Conservation (phyloP, 1,139 yeast species). For the Nakaseomyces kungkrabaensis region DNA sequence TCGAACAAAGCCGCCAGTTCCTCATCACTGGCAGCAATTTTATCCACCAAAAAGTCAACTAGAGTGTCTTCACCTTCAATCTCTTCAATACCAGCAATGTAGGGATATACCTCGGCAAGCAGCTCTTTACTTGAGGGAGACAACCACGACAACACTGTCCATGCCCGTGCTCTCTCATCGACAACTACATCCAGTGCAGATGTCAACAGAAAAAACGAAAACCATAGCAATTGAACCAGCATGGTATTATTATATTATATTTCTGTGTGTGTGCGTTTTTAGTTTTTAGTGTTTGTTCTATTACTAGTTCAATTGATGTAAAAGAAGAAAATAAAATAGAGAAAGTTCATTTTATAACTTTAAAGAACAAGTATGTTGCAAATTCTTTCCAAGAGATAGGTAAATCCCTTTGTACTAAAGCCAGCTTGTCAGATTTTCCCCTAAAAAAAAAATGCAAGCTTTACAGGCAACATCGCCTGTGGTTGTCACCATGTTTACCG, state of each 20-base stretch:
- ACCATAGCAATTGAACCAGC: background rate
- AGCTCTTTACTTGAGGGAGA: background rate
- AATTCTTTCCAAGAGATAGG: too few relatives aligned
- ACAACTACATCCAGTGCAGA: constrained; percentile 1
- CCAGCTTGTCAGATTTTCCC: too few relatives aligned
- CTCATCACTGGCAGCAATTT: constrained; percentile 2
- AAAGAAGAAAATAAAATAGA: too few relatives aligned
- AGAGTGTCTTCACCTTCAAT: background rate
- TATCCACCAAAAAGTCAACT: background rate
- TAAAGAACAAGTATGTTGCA: too few relatives aligned
- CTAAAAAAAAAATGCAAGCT: too few relatives aligned
- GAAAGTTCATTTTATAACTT: too few relatives aligned
- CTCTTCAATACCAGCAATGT: constrained; percentile 9
- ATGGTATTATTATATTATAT: background rate
- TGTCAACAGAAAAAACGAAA: background rate
- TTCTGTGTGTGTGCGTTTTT: too few relatives aligned
- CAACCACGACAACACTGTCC: background rate
- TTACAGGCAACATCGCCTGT: too few relatives aligned
- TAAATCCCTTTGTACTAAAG: too few relatives aligned
- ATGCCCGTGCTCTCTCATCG: background rate
- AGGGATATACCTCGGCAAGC: constrained; percentile 13
- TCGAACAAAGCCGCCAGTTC: constrained; percentile 11
- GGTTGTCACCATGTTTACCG: too few relatives aligned
- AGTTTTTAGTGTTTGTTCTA: too few relatives aligned
- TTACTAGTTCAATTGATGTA: too few relatives aligned